Evolutionary conservation across 139 green algal genomes (phyloP), one percentile per base, ranked within the genome.

Genomic region (Ettlia oleoabundans): DNA sequence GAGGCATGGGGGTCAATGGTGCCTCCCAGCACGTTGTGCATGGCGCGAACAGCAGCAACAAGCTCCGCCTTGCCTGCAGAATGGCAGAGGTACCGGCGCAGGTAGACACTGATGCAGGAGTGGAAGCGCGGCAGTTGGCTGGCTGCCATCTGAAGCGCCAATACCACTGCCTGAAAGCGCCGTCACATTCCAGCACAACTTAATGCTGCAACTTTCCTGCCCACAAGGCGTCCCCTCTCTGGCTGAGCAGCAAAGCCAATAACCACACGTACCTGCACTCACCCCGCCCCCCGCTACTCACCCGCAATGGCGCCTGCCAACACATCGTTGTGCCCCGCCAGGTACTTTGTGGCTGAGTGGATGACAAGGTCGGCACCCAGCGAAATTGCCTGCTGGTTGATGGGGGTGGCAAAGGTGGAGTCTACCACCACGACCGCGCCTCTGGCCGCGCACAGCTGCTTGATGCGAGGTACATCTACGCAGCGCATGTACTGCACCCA

Each of bases 261-360:
- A 15, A 51, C 26, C 6, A 30, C n/a, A 9, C 35, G 10, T 35
- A 19, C 8, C 61, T 68, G 35, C 42, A 21, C n/a, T 40, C 32
- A 15, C 63, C 55, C 55, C 15, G 22, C 55, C 55, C 55, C 64
- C 18, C 1, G 33, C 72, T 3, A 18, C 52, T 81, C 86, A 75
- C 96, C 96, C 30, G 88, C 91, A 68, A 99, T 91, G 26, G 89
- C 89, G 6, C 97, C 97, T 7, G 93, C 95, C 76, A 99, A 89
- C 53, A 99, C 95, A 76, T 99, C 97, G 83, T 99, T 99, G 92
- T 99, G 97, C 22, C 97, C 97, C 2, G 92, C 97, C 35, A 99
- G 86, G 88, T 99, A 99, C 89, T 99, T 99, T 70, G 97, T 99
- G 47, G 92, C 97, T 1, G 91, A 97, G 89, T 99, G 96, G 43